phyloP scores from a whole-genome alignment of 495 filamentous ascomycete species.

The Penicillium crystallinum region DNA sequence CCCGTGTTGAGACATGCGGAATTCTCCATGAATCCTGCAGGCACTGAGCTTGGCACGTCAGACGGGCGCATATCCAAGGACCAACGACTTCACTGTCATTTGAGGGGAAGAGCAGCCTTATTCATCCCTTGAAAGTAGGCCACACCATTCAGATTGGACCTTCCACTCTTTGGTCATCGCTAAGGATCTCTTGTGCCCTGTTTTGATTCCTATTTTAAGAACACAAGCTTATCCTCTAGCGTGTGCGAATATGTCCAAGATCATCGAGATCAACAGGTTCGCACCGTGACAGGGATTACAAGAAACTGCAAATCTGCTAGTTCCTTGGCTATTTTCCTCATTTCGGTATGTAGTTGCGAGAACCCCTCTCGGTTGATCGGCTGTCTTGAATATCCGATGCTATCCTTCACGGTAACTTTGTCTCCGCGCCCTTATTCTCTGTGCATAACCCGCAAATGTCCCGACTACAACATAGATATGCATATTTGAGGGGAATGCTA shows the following conservation, averaged over 20 bases:
- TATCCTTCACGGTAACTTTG: neutral
- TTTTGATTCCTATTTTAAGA: neutral
- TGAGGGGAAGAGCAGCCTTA: neutral
- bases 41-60: neutral
- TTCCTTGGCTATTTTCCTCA: slow-evolving; percentile 14
- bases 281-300: slow-evolving; percentile 7
- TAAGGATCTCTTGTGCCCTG: no score
- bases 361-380: slow-evolving; percentile 12
- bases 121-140: no score
- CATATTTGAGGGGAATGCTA: neutral
- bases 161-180: no score
- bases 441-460: neutral
- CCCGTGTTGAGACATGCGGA: neutral
- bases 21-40: neutral
- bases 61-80: neutral
- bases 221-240: neutral
- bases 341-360: slow-evolving; percentile 6
- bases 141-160: no score
- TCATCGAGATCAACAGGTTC: slow-evolving; percentile 1
- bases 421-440: neutral
- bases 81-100: neutral
- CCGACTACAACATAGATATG: neutral
- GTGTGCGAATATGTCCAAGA: slow-evolving; percentile 4
- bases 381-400: slow-evolving; percentile 5
- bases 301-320: slow-evolving; percentile 1